phyloP scores from a whole-genome alignment of 345 rosid species.

The Bruguiera gymnorhiza region DNA sequence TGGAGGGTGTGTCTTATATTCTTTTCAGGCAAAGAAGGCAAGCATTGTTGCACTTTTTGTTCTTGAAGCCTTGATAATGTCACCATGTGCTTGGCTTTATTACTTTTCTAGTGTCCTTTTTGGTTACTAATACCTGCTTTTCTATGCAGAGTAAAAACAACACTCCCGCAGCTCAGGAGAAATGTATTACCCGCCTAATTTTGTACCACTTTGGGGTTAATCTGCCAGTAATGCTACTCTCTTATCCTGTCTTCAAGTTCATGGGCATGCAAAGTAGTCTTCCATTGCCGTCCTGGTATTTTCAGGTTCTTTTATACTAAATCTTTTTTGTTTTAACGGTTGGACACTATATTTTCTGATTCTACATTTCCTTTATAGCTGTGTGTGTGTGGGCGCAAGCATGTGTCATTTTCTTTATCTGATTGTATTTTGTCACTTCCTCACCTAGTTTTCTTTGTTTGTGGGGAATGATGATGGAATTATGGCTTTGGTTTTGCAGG shows the following conservation, averaged over 20 bases:
- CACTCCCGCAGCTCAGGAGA: slow-evolving; percentile 84
- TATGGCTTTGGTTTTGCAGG: slow-evolving; percentile 46
- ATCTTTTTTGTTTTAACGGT: slow-evolving; percentile 30
- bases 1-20: too few relatives aligned
- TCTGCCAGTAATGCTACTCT: slow-evolving; percentile 79
- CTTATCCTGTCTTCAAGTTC: slow-evolving; percentile 87
- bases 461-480: slow-evolving; percentile 10
- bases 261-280: slow-evolving; percentile 94
- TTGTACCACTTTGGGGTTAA: slow-evolving; percentile 84
- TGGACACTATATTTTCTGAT: slow-evolving; percentile 23
- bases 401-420: neutral
- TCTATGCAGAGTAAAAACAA: slow-evolving; percentile 68
- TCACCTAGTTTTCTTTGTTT: neutral
- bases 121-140: too few relatives aligned
- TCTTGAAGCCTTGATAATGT: too few relatives aligned
- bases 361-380: neutral
- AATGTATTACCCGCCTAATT: slow-evolving; percentile 71
- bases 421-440: neutral
- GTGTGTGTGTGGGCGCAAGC: too few relatives aligned
- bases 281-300: slow-evolving; percentile 99
- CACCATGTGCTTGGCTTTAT: too few relatives aligned
- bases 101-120: too few relatives aligned
- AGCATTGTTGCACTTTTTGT: too few relatives aligned
- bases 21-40: too few relatives aligned
- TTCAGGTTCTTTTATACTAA: slow-evolving; percentile 77